Evolutionary conservation across 2,329 filamentous ascomycete genomes (phyloP).

Genomic region (Stachybotrys echinatus): DNA sequence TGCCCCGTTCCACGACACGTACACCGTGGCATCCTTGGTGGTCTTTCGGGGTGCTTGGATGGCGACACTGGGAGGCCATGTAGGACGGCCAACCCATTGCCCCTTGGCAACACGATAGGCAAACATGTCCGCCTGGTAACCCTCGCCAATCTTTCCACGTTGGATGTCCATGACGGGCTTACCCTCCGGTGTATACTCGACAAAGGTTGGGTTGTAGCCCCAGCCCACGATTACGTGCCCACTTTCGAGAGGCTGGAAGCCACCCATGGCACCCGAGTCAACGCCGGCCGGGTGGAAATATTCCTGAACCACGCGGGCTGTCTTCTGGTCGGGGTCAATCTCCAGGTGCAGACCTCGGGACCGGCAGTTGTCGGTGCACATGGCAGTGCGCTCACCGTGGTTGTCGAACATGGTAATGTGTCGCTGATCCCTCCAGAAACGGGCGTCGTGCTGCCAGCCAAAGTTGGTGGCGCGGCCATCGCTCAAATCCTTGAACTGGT

Average conservation of each 20-base stretch:
- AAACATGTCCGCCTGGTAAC: slow-evolving; percentile 17
- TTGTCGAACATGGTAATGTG: slow-evolving; percentile 34
- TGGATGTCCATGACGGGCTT: slow-evolving; percentile 18
- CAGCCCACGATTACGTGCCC: slow-evolving; percentile 21
- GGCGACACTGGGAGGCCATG: slow-evolving; percentile 20
- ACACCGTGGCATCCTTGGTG: slow-evolving; percentile 17
- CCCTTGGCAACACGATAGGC: slow-evolving; percentile 20
- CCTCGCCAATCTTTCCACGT: slow-evolving; percentile 14
- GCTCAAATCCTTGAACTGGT: slow-evolving; percentile 28
- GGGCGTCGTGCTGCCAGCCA: slow-evolving; percentile 33
- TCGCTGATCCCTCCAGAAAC: slow-evolving; percentile 19
- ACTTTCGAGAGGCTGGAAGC: slow-evolving; percentile 17
- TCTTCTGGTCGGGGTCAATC: slow-evolving; percentile 21
- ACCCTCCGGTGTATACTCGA: slow-evolving; percentile 19
- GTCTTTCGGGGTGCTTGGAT: slow-evolving; percentile 16
- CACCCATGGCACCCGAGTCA: slow-evolving; percentile 20
- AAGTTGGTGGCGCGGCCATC: slow-evolving; percentile 27
- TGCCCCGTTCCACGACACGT: slow-evolving; percentile 24
- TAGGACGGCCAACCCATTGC: slow-evolving; percentile 19
- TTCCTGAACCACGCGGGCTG: slow-evolving; percentile 20
- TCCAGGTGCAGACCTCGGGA: slow-evolving; percentile 22
- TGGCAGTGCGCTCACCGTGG: slow-evolving; percentile 23
- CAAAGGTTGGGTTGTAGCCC: slow-evolving; percentile 20
- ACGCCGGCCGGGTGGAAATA: slow-evolving; percentile 19
- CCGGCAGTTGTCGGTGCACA: slow-evolving; percentile 19